phyloP scores from a whole-genome alignment of 495 filamentous ascomycete genomes.

The Monascus purpureus region DNA sequence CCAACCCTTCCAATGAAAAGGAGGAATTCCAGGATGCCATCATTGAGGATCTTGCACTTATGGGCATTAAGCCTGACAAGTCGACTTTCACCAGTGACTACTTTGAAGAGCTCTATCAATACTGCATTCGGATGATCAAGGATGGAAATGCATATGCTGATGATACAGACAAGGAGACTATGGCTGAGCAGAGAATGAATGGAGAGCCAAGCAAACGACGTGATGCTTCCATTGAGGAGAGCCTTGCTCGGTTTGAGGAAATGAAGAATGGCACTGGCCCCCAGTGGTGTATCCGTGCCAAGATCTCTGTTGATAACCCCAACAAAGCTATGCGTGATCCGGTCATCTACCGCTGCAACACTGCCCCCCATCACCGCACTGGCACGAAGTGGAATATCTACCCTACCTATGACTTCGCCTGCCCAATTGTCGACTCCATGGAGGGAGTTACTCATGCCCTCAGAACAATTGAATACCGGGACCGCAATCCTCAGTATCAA shows the following conservation, averaged over 20 bases:
- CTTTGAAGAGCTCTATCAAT: constrained; percentile 76
- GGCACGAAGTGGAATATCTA: constrained; percentile 87
- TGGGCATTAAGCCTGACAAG: constrained; percentile 75
- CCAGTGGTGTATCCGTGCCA: constrained; percentile 77
- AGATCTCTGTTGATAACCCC: constrained; percentile 68
- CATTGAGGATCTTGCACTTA: constrained; percentile 66
- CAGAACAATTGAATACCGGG: constrained; percentile 91
- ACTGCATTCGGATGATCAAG: constrained; percentile 65
- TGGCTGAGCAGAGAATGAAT: constrained; percentile 64
- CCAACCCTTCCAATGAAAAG: constrained; percentile 88
- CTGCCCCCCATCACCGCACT: constrained; percentile 75
- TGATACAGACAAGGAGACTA: constrained; percentile 76
- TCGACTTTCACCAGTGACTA: constrained; percentile 77
- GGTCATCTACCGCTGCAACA: constrained; percentile 82
- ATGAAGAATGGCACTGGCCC: constrained; percentile 75
- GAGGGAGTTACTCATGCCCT: constrained; percentile 94
- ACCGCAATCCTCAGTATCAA: constrained; percentile 93
- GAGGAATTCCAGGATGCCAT: constrained; percentile 85
- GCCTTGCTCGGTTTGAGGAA: constrained; percentile 63
- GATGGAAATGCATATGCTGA: constrained; percentile 79
- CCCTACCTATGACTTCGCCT: constrained; percentile 90
- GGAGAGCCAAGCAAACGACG: constrained; percentile 63
- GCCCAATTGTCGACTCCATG: constrained; percentile 77
- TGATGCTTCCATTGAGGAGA: constrained; percentile 67
- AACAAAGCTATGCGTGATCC: constrained; percentile 85